Conservation (phyloP, 257 asterid species). For the Paulownia fortunei region DNA sequence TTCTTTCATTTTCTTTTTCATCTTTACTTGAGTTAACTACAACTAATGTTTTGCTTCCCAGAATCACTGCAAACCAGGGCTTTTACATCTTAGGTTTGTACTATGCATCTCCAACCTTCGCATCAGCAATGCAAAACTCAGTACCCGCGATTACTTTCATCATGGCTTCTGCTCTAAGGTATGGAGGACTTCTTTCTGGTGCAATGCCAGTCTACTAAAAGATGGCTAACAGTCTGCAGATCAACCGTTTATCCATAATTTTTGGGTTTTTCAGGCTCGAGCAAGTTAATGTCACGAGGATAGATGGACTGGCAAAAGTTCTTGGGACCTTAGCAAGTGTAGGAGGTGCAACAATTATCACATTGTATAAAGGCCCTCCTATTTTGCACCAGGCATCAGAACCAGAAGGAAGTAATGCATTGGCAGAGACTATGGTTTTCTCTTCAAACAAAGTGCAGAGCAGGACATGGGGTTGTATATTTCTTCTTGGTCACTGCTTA, state of each 20-base stretch:
- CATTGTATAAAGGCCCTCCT: slow-evolving; percentile 84
- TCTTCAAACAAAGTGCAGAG: slow-evolving; percentile 47
- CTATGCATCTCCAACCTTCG: slow-evolving; percentile 85
- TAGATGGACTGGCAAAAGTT: slow-evolving; percentile 77
- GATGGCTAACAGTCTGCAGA: not conserved
- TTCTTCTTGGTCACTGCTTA: slow-evolving; percentile 78
- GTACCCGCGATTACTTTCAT: slow-evolving; percentile 84
- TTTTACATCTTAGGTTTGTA: slow-evolving; percentile 79
- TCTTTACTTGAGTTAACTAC: not conserved
- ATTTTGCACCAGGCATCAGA: slow-evolving; percentile 41
- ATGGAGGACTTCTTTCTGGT: too few species aligned
- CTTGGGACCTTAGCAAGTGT: slow-evolving; percentile 79
- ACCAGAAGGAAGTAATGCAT: slow-evolving; percentile 26
- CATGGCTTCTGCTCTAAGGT: slow-evolving; percentile 66
- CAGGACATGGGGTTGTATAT: slow-evolving; percentile 89
- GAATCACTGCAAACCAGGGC: slow-evolving; percentile 90
- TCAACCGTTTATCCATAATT: not conserved
- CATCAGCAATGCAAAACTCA: slow-evolving; percentile 91
- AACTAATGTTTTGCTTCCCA: slow-evolving; percentile 24
- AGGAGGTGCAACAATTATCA: slow-evolving; percentile 80
- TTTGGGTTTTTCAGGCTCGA: slow-evolving; percentile 52
- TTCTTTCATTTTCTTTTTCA: too few species aligned
- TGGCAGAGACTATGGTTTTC: slow-evolving; percentile 22
- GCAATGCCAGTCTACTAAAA: too few species aligned
- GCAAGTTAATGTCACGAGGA: slow-evolving; percentile 51